Evolutionary conservation across 768 basidiomycete genomes (phyloP), one percentile per base, ranked within the genome.

Genomic region (Mycena vitilis): DNA sequence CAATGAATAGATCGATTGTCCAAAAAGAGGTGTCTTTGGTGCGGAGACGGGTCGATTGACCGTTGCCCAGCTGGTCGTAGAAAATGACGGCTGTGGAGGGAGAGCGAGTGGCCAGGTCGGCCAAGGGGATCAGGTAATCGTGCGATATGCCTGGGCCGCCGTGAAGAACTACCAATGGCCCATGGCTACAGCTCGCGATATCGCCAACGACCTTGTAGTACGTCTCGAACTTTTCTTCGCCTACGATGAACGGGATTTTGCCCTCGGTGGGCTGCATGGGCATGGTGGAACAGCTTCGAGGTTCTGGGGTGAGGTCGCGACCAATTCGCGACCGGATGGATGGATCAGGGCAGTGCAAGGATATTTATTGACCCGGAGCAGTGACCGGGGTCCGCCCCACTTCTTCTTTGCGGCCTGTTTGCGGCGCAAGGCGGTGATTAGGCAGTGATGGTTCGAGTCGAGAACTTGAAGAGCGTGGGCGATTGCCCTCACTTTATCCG

Each of bases 51-150:
- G 86, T 84, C 9, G 87, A 88, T n/a, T 71, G 77, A 20, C 85
- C 86, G 66, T 80, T 83, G 16, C 88, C 88, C 44, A 89, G 63
- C 69, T 89, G 88, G 72, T 88, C 86, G 74, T 89, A 88, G 56
- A 88, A 76, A 53, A 89, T 75, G 72, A 88, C 80, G 37, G 87
- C 36, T 1, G 42, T 54, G 85, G 49, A 81, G 81, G 61, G 68
- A 58, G 65, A 77, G 68, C 25, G 74, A 15, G 71, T 66, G 36
- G 79, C 73, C 51, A 87, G 79, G 55, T 83, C 82, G 49, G 79
- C 73, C 69, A 84, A 68, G n/a, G 80, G 71, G 38, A 80, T 73
- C 23, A 88, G 75, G 73, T 87, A 87, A 64, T 84, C 74, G 67
- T 86, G 81, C 16, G 79, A 65, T 7, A 81, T 66, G 8, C 88